phyloP scores from a whole-genome alignment of 257 asterid genomes.

The Catharanthus roseus region DNA sequence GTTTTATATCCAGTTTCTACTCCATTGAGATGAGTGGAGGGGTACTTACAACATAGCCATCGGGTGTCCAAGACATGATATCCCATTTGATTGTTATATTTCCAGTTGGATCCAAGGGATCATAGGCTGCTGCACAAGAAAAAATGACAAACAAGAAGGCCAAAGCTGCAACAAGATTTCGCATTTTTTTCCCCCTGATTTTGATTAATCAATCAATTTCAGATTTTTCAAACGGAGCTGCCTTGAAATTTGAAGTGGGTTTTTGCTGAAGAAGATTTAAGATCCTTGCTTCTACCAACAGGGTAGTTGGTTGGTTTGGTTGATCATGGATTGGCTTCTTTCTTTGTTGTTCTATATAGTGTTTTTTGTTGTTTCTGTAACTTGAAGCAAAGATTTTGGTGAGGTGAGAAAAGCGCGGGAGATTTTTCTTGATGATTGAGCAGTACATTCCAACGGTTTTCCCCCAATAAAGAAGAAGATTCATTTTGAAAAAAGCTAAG shows the following conservation, averaged over 20 bases:
- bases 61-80: constrained; percentile 85
- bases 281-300: constrained; percentile 37
- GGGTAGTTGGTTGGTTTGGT: constrained; percentile 44
- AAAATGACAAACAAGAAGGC: constrained; percentile 30
- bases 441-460: constrained; percentile 24
- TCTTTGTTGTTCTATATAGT: constrained; percentile 16
- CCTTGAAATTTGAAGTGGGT: not conserved
- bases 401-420: constrained; percentile 9
- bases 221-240: not conserved
- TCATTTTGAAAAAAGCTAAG: not conserved
- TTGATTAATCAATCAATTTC: not conserved
- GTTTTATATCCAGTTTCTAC: too few species aligned
- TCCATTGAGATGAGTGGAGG: too few species aligned
- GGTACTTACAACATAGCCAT: constrained; percentile 76
- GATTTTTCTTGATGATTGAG: constrained; percentile 18
- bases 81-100: constrained; percentile 97
- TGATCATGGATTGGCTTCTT: too few species aligned
- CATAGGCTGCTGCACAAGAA: constrained; percentile 65
- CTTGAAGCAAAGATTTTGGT: constrained; percentile 43
- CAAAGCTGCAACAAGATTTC: constrained; percentile 17
- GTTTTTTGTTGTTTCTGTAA: constrained; percentile 30
- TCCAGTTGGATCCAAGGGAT: constrained; percentile 88
- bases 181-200: constrained; percentile 36
- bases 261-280: constrained; percentile 4
- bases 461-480: not conserved